Evolutionary conservation across 2,329 filamentous ascomycete species (phyloP), one percentile per base, ranked within the genome.

Genomic region (Aureobasidium namibiae): DNA sequence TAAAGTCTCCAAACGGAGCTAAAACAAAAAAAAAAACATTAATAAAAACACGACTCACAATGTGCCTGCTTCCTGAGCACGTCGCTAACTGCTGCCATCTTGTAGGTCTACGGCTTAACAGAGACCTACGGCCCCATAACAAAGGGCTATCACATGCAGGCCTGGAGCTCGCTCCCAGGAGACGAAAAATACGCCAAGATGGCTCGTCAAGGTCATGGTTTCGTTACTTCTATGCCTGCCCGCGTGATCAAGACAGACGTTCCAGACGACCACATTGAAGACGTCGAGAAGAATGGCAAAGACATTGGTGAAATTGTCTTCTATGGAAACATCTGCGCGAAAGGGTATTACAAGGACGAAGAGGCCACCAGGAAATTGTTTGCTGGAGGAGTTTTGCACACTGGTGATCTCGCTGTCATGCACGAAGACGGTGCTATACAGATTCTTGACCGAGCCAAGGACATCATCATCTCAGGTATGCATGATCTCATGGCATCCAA

Each of bases 121-220:
- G 86, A 97, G 75, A 97, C 92, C 0, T 97, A 97, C 68, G 94
- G 94, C 0, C 94, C 94, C 10, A 92, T 96, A 61, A 97, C 92
- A 1, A 96, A 95, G 72, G 90, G 92, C 10, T 99, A 99, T 68
- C 80, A 87, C 59, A 82, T 97, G 75, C 90, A 91, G 0, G 79
- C 82, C 31, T 99, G 94, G 94, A 85, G 94, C n/a, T 68, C 72
- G 0, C 77, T 96, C 1, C 82, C 88, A 0, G 64, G 76, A 4
- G 84, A 88, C 29, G 89, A 96, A 62, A 91, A 88, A 71, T 99
- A 92, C 68, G 82, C 83, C 63, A 87, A 84, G 67, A 96, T 97
- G 92, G 92, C 94, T 5, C 82, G 92, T 4, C 94, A 99, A 74
- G 94, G 92, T 0, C 90, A 96, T 72, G 92, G 91, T 0, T 95